These are phyloP conservation scores for Cornus florida DNA, from an alignment of 148 eudicot genomes.

Conservation along the genomic window DNA sequence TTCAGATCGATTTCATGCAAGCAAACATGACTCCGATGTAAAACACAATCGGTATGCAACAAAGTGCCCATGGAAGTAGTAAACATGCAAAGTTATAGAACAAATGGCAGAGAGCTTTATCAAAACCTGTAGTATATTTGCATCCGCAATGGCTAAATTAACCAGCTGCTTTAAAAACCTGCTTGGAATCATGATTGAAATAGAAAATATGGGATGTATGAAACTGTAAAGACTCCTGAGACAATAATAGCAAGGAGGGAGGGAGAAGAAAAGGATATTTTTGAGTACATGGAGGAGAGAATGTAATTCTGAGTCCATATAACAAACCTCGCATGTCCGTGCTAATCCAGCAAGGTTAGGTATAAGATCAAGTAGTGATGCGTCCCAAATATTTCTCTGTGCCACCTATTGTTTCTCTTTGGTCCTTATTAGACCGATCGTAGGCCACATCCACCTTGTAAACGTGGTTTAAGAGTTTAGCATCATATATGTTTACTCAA, in stretches of 20 bases:
- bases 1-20: neutral
- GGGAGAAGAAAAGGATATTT: neutral
- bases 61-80: neutral
- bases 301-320: neutral
- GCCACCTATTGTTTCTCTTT: no score
- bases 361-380: slow-evolving; percentile 39
- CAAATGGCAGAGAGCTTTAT: neutral
- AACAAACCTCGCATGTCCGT: slow-evolving; percentile 87
- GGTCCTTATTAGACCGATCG: no score
- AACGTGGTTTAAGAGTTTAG: no score
- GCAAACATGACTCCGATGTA: neutral
- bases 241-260: neutral
- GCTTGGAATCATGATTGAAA: slow-evolving; percentile 19
- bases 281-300: no score
- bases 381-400: no score
- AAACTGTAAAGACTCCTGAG: neutral
- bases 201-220: neutral
- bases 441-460: no score
- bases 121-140: slow-evolving; percentile 67
- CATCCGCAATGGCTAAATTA: slow-evolving; percentile 63
- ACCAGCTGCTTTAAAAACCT: slow-evolving; percentile 89
- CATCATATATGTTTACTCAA: no score
- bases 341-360: slow-evolving; percentile 99
- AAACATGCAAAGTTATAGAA: neutral
- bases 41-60: neutral